Evolutionary conservation across 345 rosid species (phyloP), one percentile per base, ranked within the genome.

Genomic region (Linum tenue): DNA sequence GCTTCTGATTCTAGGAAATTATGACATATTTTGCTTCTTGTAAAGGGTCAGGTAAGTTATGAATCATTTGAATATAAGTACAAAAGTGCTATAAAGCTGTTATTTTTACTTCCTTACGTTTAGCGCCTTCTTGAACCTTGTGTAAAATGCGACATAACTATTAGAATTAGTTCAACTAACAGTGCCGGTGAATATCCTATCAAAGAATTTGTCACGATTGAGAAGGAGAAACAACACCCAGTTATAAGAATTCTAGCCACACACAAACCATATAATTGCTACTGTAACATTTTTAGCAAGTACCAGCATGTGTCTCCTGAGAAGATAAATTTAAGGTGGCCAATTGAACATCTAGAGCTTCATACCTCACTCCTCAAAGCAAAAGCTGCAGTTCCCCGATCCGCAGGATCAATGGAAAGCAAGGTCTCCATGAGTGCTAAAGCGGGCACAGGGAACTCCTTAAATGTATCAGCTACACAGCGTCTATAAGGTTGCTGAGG

Each of bases 401-500:
- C 95, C 55, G 82, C 84, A 3, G 99, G 99, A 79, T 88, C 92
- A 39, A 94, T 82, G 48, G 97, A 83, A 58, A 94, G 96, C 43
- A 94, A 78, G 44, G 82, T 84, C 75, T 90, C 99, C 80, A 88
- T 85, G 68, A 94, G 99, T 11, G 81, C 83, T 69, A 94, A 81
- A 70, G 96, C 92, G 60, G 95, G 87, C 17, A 70, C 76, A 69
- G 99, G 97, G 71, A 90, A 94, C 69, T 90, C 99, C 81, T 88
- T 94, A 63, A 90, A 94, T 68, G 96, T 86, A 72, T 94, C 97
- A 60, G 81, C 92, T 43, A 94, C 97, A 80, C 90, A 65, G 10
- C 95, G 96, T 75, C 84, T 83, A 71, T 94, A 94, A 48, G 99
- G 99, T 72, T 85, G 97, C 51, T 90, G 95, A 62, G 99, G 99